phyloP scores from a whole-genome alignment of 2,329 filamentous ascomycete species.

The Beauveria brongniartii region DNA sequence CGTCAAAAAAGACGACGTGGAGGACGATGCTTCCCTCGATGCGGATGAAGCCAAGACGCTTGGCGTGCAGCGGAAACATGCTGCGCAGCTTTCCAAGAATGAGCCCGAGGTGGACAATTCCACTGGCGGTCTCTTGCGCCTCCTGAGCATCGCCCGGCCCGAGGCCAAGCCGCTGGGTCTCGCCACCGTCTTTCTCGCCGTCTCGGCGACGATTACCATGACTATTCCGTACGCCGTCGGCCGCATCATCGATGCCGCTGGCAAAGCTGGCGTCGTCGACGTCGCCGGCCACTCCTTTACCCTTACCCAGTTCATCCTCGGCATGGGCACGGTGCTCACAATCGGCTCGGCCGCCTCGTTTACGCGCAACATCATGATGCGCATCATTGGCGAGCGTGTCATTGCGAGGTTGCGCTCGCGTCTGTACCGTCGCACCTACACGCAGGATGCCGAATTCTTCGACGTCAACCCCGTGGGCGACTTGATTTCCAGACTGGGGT shows the following conservation, averaged over 20 bases:
- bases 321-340: constrained; percentile 66
- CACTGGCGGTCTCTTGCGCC: constrained; percentile 66
- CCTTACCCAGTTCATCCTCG: constrained; percentile 79
- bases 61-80: constrained; percentile 80
- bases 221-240: constrained; percentile 95
- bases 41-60: not conserved
- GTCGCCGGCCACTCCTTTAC: constrained; percentile 74
- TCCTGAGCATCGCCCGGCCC: constrained; percentile 82
- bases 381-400: constrained; percentile 91
- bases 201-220: constrained; percentile 94
- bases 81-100: constrained; percentile 79
- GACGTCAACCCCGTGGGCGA: constrained; percentile 96
- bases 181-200: constrained; percentile 75
- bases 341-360: constrained; percentile 87
- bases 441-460: constrained; percentile 97
- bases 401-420: constrained; percentile 86
- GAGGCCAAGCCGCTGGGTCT: constrained; percentile 69
- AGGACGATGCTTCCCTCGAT: constrained; percentile 61
- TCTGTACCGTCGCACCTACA: constrained; percentile 83
- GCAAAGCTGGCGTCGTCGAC: constrained; percentile 59
- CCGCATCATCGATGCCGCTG: constrained; percentile 87
- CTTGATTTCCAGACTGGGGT: constrained; percentile 87
- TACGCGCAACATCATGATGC: constrained; percentile 82
- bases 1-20: constrained; percentile 53
- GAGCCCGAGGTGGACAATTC: constrained; percentile 51